Percentiles rank a stretch among this genome's conserved stretches.
Conservation (phyloP, 2,329 filamentous ascomycete species). For the Colletotrichum tofieldiae region DNA sequence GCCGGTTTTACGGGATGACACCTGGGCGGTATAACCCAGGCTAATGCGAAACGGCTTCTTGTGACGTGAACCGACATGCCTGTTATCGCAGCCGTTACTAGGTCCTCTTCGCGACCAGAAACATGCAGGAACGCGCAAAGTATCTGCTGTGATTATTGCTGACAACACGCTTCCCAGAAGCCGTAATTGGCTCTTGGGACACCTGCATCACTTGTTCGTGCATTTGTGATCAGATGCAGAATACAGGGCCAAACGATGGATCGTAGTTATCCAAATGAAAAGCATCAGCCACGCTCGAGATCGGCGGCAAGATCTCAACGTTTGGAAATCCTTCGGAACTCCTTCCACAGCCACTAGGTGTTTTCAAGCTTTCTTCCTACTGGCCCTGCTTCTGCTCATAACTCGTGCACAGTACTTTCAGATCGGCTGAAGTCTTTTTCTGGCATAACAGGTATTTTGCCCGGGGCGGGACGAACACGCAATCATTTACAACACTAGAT, state of each 20-base stretch:
- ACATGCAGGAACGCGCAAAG: background rate
- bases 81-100: background rate
- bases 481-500: no score
- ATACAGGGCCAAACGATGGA: background rate
- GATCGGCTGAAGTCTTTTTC: no score
- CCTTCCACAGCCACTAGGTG: no score
- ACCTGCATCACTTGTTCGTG: background rate
- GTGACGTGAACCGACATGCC: background rate
- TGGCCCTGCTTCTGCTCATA: no score
- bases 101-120: background rate
- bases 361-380: no score
- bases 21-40: background rate
- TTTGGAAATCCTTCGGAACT: no score
- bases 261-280: no score
- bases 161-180: background rate
- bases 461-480: no score
- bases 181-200: background rate
- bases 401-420: no score
- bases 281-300: no score
- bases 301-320: no score
- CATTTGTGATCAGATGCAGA: background rate
- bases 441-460: no score
- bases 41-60: background rate
- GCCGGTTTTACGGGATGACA: background rate
- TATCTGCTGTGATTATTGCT: slow-evolving; percentile 6